A percentile compares a stretch with the other conserved stretches of the same genome.
These are phyloP conservation scores for Oidiodendron maius DNA, from an alignment of 495 filamentous ascomycete genomes.

Conservation along the genomic window DNA sequence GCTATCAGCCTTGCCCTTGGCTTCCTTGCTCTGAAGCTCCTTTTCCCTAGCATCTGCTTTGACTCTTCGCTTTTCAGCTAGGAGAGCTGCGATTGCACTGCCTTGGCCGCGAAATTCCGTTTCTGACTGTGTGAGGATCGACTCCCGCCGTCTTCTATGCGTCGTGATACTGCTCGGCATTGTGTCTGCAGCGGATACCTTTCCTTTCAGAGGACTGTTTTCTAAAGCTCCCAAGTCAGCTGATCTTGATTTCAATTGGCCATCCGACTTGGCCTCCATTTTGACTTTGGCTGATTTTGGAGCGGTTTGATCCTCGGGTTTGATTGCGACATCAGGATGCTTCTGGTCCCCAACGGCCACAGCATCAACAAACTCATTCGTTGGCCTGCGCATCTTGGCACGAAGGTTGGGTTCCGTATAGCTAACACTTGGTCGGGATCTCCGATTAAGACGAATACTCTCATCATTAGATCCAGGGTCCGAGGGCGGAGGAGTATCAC, in stretches of 20 bases:
- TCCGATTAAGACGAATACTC: conserved; percentile 46
- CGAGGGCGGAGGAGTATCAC: conserved; percentile 24
- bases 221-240: conserved; percentile 16
- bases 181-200: conserved; percentile 5
- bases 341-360: conserved; percentile 45
- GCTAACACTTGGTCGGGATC: conserved; percentile 62
- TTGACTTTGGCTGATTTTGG: conserved; percentile 12
- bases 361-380: conserved; percentile 67
- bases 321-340: conserved; percentile 2
- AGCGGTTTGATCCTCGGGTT: conserved; percentile 10
- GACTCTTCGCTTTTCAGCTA: conserved; percentile 19
- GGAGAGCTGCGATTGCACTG: conserved; percentile 16
- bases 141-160: conserved; percentile 18
- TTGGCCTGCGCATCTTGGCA: conserved; percentile 82
- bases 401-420: conserved; percentile 83
- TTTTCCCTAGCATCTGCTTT: conserved; percentile 16
- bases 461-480: conserved; percentile 14
- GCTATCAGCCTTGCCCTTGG: conserved; percentile 3
- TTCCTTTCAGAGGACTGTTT: conserved; percentile 21
- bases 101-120: conserved; percentile 7
- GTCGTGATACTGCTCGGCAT: conserved; percentile 21
- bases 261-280: conserved; percentile 17
- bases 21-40: conserved; percentile 4
- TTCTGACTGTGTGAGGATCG: conserved; percentile 14
- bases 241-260: conserved; percentile 22